phyloP scores from a whole-genome alignment of 352 stramenopile genomes.

The Globisporangium paroecandrum region DNA sequence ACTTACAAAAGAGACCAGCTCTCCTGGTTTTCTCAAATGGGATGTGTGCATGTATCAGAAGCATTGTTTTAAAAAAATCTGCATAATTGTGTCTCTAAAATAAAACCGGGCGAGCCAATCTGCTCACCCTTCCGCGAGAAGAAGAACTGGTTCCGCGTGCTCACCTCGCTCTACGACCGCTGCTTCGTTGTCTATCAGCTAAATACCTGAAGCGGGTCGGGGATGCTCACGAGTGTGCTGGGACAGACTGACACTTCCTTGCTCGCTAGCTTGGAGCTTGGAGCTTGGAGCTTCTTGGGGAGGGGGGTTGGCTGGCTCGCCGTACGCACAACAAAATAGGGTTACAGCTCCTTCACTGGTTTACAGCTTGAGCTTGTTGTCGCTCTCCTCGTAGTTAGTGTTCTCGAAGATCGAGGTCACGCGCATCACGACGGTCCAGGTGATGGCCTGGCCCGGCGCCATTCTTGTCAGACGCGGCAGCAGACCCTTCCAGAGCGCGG shows the following conservation, averaged over 20 bases:
- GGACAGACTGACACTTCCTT: background rate
- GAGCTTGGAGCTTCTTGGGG: background rate
- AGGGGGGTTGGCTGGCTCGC: background rate
- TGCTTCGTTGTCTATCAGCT: background rate
- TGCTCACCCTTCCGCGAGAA: background rate
- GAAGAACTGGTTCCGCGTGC: background rate
- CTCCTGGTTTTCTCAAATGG: background rate
- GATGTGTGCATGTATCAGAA: background rate
- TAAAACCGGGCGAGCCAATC: background rate
- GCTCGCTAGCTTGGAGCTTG: background rate
- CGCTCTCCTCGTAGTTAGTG: conserved; percentile 37
- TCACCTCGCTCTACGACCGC: background rate
- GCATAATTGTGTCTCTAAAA: conserved; percentile 5
- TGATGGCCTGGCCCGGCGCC: conserved; percentile 96
- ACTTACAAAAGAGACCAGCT: background rate
- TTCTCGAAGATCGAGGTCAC: conserved; percentile 89
- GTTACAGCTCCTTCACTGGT: background rate
- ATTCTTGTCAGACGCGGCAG: conserved; percentile 94
- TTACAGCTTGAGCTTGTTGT: conserved; percentile 77
- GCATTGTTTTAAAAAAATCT: background rate
- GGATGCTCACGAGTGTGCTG: background rate
- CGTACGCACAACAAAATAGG: conserved; percentile 8
- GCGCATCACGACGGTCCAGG: conserved; percentile 90
- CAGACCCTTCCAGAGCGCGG: conserved; percentile 96
- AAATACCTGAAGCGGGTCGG: background rate